Percentiles rank a stretch among this genome's conserved stretches.
Conservation (phyloP, 495 filamentous ascomycete genomes). For the Podospora comata region DNA sequence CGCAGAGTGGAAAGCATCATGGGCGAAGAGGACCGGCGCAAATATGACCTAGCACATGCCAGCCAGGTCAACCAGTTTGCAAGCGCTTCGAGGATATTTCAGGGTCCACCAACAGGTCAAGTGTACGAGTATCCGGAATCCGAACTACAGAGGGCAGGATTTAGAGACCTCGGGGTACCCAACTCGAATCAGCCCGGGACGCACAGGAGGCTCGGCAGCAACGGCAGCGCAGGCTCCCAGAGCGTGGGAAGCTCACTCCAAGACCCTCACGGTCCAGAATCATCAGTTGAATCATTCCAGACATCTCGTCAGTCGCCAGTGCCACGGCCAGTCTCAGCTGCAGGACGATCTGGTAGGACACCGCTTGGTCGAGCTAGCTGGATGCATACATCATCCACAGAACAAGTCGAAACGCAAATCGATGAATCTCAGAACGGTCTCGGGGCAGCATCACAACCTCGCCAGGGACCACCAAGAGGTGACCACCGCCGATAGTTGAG, state of each 20-base stretch:
- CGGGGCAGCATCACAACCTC: not conserved
- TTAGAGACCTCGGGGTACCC: conserved; percentile 34
- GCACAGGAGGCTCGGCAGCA: conserved; percentile 32
- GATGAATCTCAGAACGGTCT: conserved; percentile 11
- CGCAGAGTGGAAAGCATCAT: conserved; percentile 79
- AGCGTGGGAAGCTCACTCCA: conserved; percentile 11
- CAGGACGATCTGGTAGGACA: conserved; percentile 29
- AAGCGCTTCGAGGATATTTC: conserved; percentile 51
- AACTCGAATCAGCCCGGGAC: conserved; percentile 18
- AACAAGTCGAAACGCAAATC: conserved; percentile 31
- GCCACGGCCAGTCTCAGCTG: conserved; percentile 15
- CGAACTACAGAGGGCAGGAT: conserved; percentile 46
- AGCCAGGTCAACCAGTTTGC: conserved; percentile 45
- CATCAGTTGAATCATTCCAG: conserved; percentile 11
- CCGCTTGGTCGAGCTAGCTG: conserved; percentile 36
- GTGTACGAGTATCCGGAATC: conserved; percentile 54
- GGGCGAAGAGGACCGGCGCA: conserved; percentile 70
- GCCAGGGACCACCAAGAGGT: not conserved
- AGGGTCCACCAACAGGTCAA: conserved; percentile 48
- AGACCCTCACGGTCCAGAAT: conserved; percentile 11
- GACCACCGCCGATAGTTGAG: conserved; percentile 22
- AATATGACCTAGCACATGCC: conserved; percentile 66
- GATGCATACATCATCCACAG: conserved; percentile 29
- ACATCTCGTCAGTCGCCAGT: conserved; percentile 20
- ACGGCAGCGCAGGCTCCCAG: conserved; percentile 27